Evolutionary conservation across 139 green algal species (phyloP), one percentile per base, ranked within the genome.

Genomic region (Chlorella sp.): DNA sequence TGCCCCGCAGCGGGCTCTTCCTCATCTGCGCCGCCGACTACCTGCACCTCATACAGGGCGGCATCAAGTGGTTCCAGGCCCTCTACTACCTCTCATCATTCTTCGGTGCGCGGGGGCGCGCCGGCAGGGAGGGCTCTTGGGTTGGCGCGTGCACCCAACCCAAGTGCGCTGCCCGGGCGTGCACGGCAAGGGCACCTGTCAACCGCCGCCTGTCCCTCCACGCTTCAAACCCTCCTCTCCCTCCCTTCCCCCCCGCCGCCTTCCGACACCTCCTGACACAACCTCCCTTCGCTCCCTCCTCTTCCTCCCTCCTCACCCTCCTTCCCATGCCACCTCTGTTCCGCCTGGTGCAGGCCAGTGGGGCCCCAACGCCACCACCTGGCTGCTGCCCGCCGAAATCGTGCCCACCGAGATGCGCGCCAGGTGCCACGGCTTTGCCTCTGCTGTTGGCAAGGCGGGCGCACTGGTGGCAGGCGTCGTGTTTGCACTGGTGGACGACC

Each of bases 51-150:
- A 86, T 69, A 3, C 85, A 34, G 36, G 53, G 37, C 24, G 80
- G 39, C 85, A 91, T 88, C 57, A 81, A 94, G 42, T 68, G 86
- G 14, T 96, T 97, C 90, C 86, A 89, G 75, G 71, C 85, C 84
- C 57, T 86, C 15, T 97, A 97, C 91, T 98, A 95, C 92, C 95
- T 97, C 83, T 93, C 85, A 30, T 94, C 88, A 24, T 98, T 97
- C 92, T 97, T 93, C 92, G 95, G 78, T 60, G 39, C 16, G 78
- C 36, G 42, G 75, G 34, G 34, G 30, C 11, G 32, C 0, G 3
- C 34, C 12, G 11, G 78, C 40, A 34, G 30, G 40, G 36, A 18
- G 37, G 21, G 77, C n/a, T n/a, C n/a, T n/a, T n/a, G n/a, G n/a
- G n/a, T n/a, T n/a, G n/a, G n/a, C n/a, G n/a, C n/a, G n/a, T n/a